phyloP scores from a whole-genome alignment of 176 grass and related monocot genomes.

The Dactylis glomerata region DNA sequence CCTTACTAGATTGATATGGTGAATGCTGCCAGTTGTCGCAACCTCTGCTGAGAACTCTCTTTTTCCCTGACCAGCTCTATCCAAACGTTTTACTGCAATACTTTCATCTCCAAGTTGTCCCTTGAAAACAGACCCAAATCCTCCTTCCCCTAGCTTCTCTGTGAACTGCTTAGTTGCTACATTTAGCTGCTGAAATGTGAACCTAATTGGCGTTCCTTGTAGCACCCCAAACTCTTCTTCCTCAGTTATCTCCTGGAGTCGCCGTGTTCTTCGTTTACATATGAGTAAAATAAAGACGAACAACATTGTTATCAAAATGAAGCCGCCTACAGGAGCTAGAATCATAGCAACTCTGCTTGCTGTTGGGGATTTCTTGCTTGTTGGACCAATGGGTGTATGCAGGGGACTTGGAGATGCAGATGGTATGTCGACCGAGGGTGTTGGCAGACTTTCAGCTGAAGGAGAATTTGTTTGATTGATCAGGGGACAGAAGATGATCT shows the following conservation, averaged over 20 bases:
- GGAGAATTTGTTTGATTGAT: background rate
- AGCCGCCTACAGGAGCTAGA: background rate
- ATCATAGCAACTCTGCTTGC: background rate
- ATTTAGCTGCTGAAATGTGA: conserved; percentile 32
- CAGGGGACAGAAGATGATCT: conserved; percentile 41
- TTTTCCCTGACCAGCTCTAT: background rate
- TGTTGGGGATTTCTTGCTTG: background rate
- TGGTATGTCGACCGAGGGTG: background rate
- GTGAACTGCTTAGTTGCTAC: background rate
- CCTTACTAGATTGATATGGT: background rate
- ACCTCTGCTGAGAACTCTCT: background rate
- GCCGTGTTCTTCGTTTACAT: background rate
- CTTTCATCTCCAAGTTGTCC: background rate
- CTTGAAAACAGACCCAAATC: conserved; percentile 33
- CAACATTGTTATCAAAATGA: background rate
- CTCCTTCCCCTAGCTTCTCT: conserved; percentile 25
- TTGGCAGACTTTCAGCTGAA: background rate
- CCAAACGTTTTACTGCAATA: conserved; percentile 19
- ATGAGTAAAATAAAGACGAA: background rate
- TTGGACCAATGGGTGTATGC: background rate
- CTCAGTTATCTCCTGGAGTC: background rate
- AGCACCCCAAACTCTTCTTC: conserved; percentile 1
- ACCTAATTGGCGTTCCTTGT: background rate
- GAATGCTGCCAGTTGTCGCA: background rate
- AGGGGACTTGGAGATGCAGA: background rate